Evolutionary conservation across 2,329 filamentous ascomycete species (phyloP), one percentile per base, ranked within the genome.

Genomic region (Pseudogymnoascus sp.): DNA sequence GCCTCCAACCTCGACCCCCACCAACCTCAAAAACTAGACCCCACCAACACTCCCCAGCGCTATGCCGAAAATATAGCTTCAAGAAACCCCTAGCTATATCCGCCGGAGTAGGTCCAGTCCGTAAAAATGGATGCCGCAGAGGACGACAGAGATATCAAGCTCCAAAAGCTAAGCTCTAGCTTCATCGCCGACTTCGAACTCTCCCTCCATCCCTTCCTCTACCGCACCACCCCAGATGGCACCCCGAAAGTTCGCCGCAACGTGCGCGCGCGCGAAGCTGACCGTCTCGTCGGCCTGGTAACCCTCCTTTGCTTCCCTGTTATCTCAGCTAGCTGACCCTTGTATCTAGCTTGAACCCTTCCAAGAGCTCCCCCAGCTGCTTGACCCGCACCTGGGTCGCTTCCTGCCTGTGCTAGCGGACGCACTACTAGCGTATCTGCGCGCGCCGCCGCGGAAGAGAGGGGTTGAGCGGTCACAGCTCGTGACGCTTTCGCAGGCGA

Each of bases 311-410:
- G 37, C 18, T 21, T 50, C 33, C 28, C 59, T 31, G 1, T 23
- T 63, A 69, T 70, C 69, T 28, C 23, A 40, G 14, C 16, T 11
- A 67, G 23, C 56, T 64, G 47, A 69, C 40, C 12, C 7, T 42
- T 28, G 25, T 10, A 10, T 37, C 10, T 60, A 71, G 69, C 84
- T 99, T 60, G 92, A 97, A 69, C 86, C 89, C 1, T 99, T 97
- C 69, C 93, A 97, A 79, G 92, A 97, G 78, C 88, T 95, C 67
- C 94, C 94, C 16, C 94, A 99, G 74, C 82, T 97, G 40, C 83
- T 99, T 25, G 94, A 99, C 75, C 85, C 91, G 8, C 84, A 93
- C 74, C 81, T 99, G 44, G 86, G 89, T 60, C 82, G 77, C 66
- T 86, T 95, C 75, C 80, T 97, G 60, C 88, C 90, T 23, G 78